Evolutionary conservation across 208 protist genomes (phyloP).

Genomic region (Entamoeba nuttalli): DNA sequence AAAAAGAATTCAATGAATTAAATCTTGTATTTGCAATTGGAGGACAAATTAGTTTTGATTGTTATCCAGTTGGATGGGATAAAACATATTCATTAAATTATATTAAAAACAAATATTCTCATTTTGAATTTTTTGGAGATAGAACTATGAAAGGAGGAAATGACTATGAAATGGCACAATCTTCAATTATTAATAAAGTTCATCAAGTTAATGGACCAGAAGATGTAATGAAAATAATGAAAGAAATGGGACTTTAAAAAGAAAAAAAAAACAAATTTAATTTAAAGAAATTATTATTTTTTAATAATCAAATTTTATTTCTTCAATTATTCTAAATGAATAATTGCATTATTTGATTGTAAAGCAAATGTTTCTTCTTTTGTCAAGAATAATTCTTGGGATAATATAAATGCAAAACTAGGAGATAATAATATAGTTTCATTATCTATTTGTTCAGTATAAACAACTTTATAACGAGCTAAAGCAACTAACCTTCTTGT

Average conservation of each 20-base stretch:
- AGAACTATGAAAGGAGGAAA: conserved; percentile 92
- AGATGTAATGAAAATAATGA: conserved; percentile 72
- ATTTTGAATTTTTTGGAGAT: conserved; percentile 98
- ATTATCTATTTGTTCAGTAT: too few species aligned
- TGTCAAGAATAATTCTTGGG: too few species aligned
- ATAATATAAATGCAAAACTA: too few species aligned
- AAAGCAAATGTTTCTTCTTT: too few species aligned
- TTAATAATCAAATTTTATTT: too few species aligned
- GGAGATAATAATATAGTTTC: too few species aligned
- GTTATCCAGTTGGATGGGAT: conserved; percentile 91
- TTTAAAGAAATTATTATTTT: not conserved
- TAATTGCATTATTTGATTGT: too few species aligned
- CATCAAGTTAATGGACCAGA: conserved; percentile 75
- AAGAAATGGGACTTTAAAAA: conserved; percentile 31
- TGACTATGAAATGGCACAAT: conserved; percentile 91
- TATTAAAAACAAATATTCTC: conserved; percentile 63
- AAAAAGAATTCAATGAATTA: conserved; percentile 51
- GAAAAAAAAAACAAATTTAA: not conserved
- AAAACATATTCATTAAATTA: conserved; percentile 89
- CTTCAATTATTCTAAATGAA: too few species aligned
- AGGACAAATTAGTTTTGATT: conserved; percentile 95
- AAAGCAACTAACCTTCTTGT: too few species aligned
- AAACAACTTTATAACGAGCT: too few species aligned
- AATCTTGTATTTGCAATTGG: conserved; percentile 86
- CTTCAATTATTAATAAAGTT: conserved; percentile 52